Evolutionary conservation across 164 flowering plant genomes (phyloP).

Genomic region (Piper betle): DNA sequence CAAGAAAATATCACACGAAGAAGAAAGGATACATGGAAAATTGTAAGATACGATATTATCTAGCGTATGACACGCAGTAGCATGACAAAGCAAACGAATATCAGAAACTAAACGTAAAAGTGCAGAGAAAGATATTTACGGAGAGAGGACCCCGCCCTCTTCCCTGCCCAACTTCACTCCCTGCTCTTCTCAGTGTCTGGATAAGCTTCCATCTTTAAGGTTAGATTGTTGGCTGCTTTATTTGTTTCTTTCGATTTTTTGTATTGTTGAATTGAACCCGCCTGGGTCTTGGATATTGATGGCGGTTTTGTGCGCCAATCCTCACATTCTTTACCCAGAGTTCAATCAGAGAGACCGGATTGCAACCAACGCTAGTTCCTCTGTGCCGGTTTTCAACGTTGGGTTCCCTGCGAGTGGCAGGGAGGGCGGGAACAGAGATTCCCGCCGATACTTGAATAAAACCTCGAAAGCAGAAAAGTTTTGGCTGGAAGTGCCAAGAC

Average conservation of each 20-base stretch:
- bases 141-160: background rate
- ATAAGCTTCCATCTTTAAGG: background rate
- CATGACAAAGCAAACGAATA: too few species aligned
- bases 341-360: conserved; percentile 13
- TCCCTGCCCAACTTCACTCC: background rate
- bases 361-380: conserved; percentile 6
- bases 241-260: background rate
- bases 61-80: too few species aligned
- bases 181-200: background rate
- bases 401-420: conserved; percentile 13
- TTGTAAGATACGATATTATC: too few species aligned
- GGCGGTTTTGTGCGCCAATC: conserved; percentile 53
- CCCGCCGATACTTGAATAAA: conserved; percentile 18
- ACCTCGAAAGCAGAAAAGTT: conserved; percentile 30
- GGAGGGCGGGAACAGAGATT: conserved; percentile 10
- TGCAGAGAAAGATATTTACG: background rate
- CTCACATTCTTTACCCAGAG: conserved; percentile 41
- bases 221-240: background rate
- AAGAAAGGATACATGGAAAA: too few species aligned
- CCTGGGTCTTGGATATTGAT: conserved; percentile 11
- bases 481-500: conserved; percentile 44
- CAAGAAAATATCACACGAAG: too few species aligned
- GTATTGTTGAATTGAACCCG: background rate
- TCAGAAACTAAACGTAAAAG: too few species aligned
- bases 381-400: conserved; percentile 9